Evolutionary conservation across 2,329 filamentous ascomycete genomes (phyloP), one percentile per base, ranked within the genome.

Genomic region (Xylariaceae sp.): DNA sequence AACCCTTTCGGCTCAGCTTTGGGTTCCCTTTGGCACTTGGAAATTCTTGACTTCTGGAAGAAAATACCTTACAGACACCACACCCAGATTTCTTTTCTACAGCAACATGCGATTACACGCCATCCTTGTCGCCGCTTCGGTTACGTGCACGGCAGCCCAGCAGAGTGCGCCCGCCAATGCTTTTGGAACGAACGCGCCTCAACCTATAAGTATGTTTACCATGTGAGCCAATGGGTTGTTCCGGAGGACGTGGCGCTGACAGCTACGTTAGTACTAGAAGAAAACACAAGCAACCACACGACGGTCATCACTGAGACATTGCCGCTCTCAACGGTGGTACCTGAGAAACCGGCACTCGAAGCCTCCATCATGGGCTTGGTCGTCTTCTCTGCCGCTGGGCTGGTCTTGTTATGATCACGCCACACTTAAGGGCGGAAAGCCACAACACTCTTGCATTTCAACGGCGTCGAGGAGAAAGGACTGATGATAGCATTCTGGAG

Each of bases 331-430:
- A 57, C 57, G 17, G 55, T 47, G 9, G 56, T 59, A 12, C 42
- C 55, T 10, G 62, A 66, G 18, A 66, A 64, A 47, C 65, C 60
- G 6, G 57, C 60, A 17, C 50, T 66, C 31, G 64, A 65, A 42
- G 65, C 64, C 17, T 67, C 65, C 14, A 56, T 67, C 45, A 64
- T 67, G 63, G 65, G 65, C 6, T 52, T 67, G 12, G 56, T 67
- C 52, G 62, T 67, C 38, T 67, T 67, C 52, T 66, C 65, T 28
- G 64, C 60, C 5, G 65, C 61, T 13, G 64, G 65, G 34, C 51
- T 67, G n/a, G 60, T 58, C 47, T 47, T 67, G 36, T 53, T 67
- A 59, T 67, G 53, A 66, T 47, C 39, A 18, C 17, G 42, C 33
- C 36, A n/a, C 22, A 48, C 16, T 2, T 16, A 13, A 49, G 43